Conservation (phyloP, 208 protist genomes). For the Leptomonas seymouri region DNA sequence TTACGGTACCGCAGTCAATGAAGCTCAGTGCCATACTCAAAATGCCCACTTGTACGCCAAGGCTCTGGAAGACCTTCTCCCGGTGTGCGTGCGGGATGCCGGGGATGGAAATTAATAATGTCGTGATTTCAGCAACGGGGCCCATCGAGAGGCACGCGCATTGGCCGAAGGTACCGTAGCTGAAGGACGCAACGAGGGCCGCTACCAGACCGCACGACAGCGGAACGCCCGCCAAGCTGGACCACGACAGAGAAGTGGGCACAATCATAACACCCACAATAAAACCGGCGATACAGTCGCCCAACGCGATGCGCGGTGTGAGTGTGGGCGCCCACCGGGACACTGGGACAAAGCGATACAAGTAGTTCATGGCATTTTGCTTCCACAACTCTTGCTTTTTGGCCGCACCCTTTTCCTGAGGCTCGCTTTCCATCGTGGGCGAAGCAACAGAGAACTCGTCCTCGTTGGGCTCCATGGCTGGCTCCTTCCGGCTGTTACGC, state of each 20-base stretch:
- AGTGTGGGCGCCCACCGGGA: conserved; percentile 37
- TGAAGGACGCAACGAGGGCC: conserved; percentile 43
- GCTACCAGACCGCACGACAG: conserved; percentile 49
- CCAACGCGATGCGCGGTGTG: conserved; percentile 24
- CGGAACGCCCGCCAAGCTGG: conserved; percentile 43
- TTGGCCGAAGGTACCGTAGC: conserved; percentile 56
- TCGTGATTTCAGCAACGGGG: conserved; percentile 58
- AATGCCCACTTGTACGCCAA: conserved; percentile 55
- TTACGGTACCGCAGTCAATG: conserved; percentile 56
- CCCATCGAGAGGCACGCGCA: conserved; percentile 47
- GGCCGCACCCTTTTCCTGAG: background rate
- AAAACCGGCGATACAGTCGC: conserved; percentile 47
- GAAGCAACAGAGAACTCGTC: background rate
- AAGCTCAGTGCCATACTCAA: conserved; percentile 51
- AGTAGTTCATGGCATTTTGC: conserved; percentile 9
- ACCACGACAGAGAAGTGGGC: conserved; percentile 54
- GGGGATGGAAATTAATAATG: conserved; percentile 56
- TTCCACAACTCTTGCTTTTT: conserved; percentile 1
- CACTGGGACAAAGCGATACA: conserved; percentile 45
- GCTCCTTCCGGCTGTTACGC: no score
- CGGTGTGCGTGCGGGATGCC: conserved; percentile 31
- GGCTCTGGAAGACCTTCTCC: conserved; percentile 38
- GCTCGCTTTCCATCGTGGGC: background rate
- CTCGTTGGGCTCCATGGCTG: background rate
- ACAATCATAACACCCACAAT: conserved; percentile 65